phyloP scores from a whole-genome alignment of 192 early-diverging fungal genomes.

The Entophlyctis luteolus region DNA sequence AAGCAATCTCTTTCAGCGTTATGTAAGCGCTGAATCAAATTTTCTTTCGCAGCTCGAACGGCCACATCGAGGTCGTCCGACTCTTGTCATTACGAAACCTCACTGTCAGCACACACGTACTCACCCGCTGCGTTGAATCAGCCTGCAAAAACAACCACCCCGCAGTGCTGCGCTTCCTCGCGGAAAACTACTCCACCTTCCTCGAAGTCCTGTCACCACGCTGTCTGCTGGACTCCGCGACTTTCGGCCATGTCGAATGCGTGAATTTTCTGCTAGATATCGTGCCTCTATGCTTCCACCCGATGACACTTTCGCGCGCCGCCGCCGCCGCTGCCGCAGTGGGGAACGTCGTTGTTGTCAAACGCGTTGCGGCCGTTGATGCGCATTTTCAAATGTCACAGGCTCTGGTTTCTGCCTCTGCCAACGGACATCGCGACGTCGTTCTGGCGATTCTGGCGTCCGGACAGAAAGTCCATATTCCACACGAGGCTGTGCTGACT shows the following conservation, averaged over 20 bases:
- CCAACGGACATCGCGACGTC: neutral
- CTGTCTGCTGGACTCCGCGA: neutral
- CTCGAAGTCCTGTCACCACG: neutral
- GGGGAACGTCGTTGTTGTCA: neutral
- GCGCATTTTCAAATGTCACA: neutral
- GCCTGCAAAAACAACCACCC: neutral
- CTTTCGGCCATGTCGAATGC: neutral
- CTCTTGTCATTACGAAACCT: neutral
- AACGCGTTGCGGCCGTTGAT: neutral
- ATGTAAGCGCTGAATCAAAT: neutral
- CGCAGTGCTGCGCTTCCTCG: neutral
- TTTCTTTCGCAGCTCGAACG: neutral
- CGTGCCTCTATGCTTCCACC: neutral
- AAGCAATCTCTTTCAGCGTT: neutral
- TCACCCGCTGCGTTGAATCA: neutral
- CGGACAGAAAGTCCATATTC: neutral
- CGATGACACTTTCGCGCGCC: neutral
- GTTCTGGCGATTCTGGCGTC: neutral
- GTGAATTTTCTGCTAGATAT: neutral
- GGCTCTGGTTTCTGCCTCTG: neutral
- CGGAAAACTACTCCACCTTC: neutral
- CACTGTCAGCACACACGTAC: neutral
- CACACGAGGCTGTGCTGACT: slow-evolving; percentile 3
- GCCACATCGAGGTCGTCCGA: neutral
- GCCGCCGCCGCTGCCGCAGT: neutral